These are phyloP conservation scores for Hypomyces perniciosus DNA, from an alignment of 2,329 filamentous ascomycete genomes.

Conservation along the genomic window DNA sequence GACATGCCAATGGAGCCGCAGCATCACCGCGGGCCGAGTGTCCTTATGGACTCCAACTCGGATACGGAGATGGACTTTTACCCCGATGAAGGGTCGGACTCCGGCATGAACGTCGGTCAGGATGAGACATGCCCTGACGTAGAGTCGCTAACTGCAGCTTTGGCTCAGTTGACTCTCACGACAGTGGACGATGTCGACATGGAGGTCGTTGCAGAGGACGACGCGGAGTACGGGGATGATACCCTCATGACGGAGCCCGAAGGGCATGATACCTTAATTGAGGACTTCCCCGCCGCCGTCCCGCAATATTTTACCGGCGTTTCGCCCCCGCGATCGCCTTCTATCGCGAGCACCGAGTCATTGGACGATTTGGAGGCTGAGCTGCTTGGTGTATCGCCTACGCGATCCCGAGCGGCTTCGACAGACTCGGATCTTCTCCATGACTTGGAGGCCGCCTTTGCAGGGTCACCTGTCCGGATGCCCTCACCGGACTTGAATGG, in stretches of 20 bases:
- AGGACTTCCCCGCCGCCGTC: conserved; percentile 8
- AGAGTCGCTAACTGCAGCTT: conserved; percentile 9
- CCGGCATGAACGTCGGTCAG: neutral
- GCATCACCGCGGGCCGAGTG: neutral
- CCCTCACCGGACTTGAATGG: conserved; percentile 6
- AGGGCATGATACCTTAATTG: conserved; percentile 4
- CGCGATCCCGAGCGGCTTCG: neutral
- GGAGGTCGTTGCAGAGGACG: neutral
- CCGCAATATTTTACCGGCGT: neutral
- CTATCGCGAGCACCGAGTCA: neutral
- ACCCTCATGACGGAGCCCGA: conserved; percentile 2
- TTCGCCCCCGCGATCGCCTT: conserved; percentile 7
- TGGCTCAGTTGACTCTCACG: conserved; percentile 5
- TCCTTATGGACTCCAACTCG: conserved; percentile 5
- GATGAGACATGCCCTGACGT: conserved; percentile 1
- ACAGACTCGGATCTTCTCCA: conserved; percentile 3
- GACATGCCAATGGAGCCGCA: neutral
- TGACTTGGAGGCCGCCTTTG: conserved; percentile 7
- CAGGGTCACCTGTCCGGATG: neutral
- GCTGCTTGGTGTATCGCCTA: neutral
- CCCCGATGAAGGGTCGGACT: too few species aligned
- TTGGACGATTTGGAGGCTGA: neutral
- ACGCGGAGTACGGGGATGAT: neutral
- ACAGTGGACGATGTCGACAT: neutral
- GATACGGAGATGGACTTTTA: conserved; percentile 3